Evolutionary conservation across 768 basidiomycete species (phyloP), one percentile per base, ranked within the genome.

Genomic region (Hericium alpestre): DNA sequence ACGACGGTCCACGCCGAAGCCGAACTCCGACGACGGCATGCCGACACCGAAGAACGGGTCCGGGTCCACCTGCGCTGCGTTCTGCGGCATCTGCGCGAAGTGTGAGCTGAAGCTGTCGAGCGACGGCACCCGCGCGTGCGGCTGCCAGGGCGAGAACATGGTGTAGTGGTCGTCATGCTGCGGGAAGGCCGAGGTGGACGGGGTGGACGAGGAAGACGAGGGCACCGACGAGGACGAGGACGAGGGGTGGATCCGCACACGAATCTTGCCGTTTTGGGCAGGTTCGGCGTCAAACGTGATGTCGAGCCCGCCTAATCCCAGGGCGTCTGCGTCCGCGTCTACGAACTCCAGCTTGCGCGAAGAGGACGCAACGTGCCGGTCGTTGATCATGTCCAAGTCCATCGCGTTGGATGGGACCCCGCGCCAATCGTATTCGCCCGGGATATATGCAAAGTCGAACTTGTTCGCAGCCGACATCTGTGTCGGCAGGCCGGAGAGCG

Each of bases 281-380:
- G 82, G 73, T 43, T 74, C 76, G 49, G 84, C 72, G 61, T 90
- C 87, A 63, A 90, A 87, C 43, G 85, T 85, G 66, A 90, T 83
- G 61, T 85, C 80, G 54, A 90, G 71, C 46, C 78, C 80, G 56
- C 77, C 78, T 46, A 86, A 74, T 43, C 72, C 76, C 41, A 75
- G 73, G 46, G 73, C 76, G 46, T 74, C 71, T 54, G 65, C 58
- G 56, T 82, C 80, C 22, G 77, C 69, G 54, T 77, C 77, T n/a
- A 76, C 70, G 61, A 86, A 83, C 64, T 83, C 83, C 38, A 81
- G 79, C 63, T 79, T 81, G 53, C 73, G 76, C 37, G 53, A 54
- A 55, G 53, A 68, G 67, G 52, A 69, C 65, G 54, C 70, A 63
- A 64, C 64, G 58, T 69, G 64, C 59, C 70, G 69, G 63, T 65